Conservation (phyloP, 1,284 basidiomycete genomes). For the Phenoliferia sp. region DNA sequence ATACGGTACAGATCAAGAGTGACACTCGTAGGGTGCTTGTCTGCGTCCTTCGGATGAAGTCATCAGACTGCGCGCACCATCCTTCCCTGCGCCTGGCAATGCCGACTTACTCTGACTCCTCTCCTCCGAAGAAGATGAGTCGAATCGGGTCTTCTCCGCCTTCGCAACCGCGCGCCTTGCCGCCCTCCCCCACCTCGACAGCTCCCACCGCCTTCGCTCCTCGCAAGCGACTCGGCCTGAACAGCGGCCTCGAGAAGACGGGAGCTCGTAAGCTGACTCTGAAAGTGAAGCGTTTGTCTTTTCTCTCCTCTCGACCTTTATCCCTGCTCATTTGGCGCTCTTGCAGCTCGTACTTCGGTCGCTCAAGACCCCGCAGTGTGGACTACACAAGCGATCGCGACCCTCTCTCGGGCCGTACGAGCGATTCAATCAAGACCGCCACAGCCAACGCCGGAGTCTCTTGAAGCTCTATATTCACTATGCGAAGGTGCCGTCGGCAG, state of each 20-base stretch:
- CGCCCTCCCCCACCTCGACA: not conserved
- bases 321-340: not conserved
- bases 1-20: too few species aligned
- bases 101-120: not conserved
- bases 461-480: conserved; percentile 33
- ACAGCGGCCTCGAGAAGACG: conserved; percentile 8
- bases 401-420: conserved; percentile 31
- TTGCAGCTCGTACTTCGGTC: conserved; percentile 6
- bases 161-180: not conserved
- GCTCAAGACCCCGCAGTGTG: conserved; percentile 6
- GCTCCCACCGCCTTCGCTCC: conserved; percentile 4
- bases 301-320: not conserved
- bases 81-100: too few species aligned
- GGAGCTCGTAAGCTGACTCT: conserved; percentile 22
- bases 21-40: too few species aligned
- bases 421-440: conserved; percentile 33
- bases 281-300: conserved; percentile 9
- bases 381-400: conserved; percentile 11
- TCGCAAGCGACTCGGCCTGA: conserved; percentile 20
- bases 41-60: too few species aligned
- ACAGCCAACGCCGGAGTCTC: conserved; percentile 31
- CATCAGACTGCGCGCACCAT: too few species aligned
- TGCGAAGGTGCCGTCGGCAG: conserved; percentile 27
- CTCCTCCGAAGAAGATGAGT: conserved; percentile 2
- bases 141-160: not conserved